Base-by-base conservation (phyloP, 1,139 yeast genomes). In the Wickerhamomyces sp. region DNA sequence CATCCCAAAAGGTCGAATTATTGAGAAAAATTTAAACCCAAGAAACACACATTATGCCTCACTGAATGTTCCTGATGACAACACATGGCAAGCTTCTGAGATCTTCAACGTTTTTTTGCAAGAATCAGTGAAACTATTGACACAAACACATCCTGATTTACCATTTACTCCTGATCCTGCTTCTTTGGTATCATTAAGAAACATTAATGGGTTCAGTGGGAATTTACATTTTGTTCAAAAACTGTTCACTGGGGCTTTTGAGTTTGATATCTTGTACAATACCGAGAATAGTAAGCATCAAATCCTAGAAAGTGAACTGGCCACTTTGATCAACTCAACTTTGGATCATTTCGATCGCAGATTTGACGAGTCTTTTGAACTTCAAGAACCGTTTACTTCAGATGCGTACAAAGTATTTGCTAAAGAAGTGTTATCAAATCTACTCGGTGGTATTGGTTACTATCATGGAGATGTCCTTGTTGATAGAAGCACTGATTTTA, bases 381-480 rank as follows among this genome's bases (percentile, higher is more conserved):
- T 87, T 16, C 57, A 62, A 18, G 57, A 70, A 1, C 93, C 93
- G 2, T 84, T 74, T 51, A 56, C 68, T 35, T 54, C 59, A 8
- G 52, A 57, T 11, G 62, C 71, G 39, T 70, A 78, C 51, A 51
- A 59, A 21, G 50, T 52, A 9, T 89, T 91, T 61, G 95, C 89
- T 2, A 69, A 83, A 47, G 91, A 85, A 47, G 64, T 87, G 27
- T 56, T 91, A 14, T 83, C 96, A 0, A 91, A 91, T 33, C 65
- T 91, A 31, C 60, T 87, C 37, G 98, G 97, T 12, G 97, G 97
- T 9, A 70, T 91, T 36, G 85, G 95, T 1, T 89, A 87, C 57
- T 83, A 84, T 51, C 70, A 86, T 51, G 98, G 98, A n/a, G 84
- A 80, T 37, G 87, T 84, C 38, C 53, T 84, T 33, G 95, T 89